Evolutionary conservation across 495 filamentous ascomycete genomes (phyloP).

Genomic region (Hypoxylon lienhwacheense): DNA sequence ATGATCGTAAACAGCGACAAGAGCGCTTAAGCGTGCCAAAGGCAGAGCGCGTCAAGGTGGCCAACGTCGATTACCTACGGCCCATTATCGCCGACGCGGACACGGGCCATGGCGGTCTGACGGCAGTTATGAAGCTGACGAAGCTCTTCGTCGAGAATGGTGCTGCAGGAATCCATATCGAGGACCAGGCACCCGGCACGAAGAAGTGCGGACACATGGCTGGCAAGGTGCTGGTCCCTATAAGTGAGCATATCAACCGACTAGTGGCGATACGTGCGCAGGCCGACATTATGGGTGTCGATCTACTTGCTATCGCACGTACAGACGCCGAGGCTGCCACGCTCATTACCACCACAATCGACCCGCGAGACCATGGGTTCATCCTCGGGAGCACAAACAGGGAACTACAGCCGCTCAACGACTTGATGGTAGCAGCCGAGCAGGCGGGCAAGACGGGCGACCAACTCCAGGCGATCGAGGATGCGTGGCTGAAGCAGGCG

Average conservation of each 20-base stretch:
- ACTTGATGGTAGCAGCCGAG: constrained; percentile 89
- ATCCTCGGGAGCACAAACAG: constrained; percentile 89
- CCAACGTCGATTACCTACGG: constrained; percentile 89
- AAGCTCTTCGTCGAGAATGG: constrained; percentile 97
- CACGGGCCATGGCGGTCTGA: constrained; percentile 95
- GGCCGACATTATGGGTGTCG: constrained; percentile 95
- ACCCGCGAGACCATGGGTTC: constrained; percentile 91
- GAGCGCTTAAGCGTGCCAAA: constrained; percentile 83
- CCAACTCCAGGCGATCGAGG: constrained; percentile 88
- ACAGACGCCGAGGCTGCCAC: constrained; percentile 98
- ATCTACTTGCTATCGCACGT: constrained; percentile 87
- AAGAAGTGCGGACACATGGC: constrained; percentile 99
- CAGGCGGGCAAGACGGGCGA: constrained; percentile 76
- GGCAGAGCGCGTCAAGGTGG: constrained; percentile 68
- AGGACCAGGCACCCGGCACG: constrained; percentile 96
- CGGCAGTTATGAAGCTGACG: constrained; percentile 98
- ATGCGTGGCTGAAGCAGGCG: constrained; percentile 81
- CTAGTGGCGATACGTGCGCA: constrained; percentile 95
- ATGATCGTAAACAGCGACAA: constrained; percentile 97
- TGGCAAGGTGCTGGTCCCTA: constrained; percentile 95
- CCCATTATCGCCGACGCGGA: constrained; percentile 98
- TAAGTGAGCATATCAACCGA: constrained; percentile 97
- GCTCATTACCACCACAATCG: constrained; percentile 94
- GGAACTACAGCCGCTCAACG: constrained; percentile 77
- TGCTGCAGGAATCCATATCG: constrained; percentile 96